Evolutionary conservation across 768 basidiomycete genomes (phyloP).

Genomic region (Leccinum incarnatum): DNA sequence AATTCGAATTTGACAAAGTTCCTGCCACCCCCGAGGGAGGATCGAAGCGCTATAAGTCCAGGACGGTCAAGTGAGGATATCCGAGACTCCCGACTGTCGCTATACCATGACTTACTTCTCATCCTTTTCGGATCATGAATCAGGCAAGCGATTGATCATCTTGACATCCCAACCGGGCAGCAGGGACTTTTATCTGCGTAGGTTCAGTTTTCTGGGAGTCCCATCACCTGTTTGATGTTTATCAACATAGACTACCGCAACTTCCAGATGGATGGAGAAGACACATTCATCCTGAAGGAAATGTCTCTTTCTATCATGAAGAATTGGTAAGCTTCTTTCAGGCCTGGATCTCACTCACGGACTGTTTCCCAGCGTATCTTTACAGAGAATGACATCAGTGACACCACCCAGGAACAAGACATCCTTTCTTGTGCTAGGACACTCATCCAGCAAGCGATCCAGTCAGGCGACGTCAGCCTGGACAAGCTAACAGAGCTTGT

Average conservation of each 20-base stretch:
- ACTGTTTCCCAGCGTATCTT: slow-evolving; percentile 12
- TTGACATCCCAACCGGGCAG: slow-evolving; percentile 9
- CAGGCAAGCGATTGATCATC: background rate
- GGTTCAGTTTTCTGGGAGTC: background rate
- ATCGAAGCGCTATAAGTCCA: slow-evolving; percentile 11
- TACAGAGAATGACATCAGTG: slow-evolving; percentile 11
- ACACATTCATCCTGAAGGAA: slow-evolving; percentile 16
- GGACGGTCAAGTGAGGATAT: slow-evolving; percentile 1
- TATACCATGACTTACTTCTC: background rate
- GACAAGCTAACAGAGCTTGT: slow-evolving; percentile 14
- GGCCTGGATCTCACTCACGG: background rate
- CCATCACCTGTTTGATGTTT: background rate
- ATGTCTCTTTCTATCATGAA: slow-evolving; percentile 13
- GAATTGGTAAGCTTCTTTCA: slow-evolving; percentile 6
- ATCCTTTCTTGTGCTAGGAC: slow-evolving; percentile 3
- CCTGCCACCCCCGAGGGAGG: slow-evolving; percentile 9
- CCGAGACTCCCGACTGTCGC: background rate
- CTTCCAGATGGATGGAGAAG: slow-evolving; percentile 6
- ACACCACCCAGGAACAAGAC: background rate
- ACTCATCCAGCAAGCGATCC: slow-evolving; percentile 8
- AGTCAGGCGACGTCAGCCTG: background rate
- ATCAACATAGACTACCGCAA: background rate
- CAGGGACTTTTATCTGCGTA: slow-evolving; percentile 7
- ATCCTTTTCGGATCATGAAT: background rate
- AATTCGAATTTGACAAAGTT: background rate